Percentiles rank a stretch among this genome's conserved stretches.
phyloP scores from a whole-genome alignment of 768 basidiomycete genomes.

The Atractiella rhizophila region DNA sequence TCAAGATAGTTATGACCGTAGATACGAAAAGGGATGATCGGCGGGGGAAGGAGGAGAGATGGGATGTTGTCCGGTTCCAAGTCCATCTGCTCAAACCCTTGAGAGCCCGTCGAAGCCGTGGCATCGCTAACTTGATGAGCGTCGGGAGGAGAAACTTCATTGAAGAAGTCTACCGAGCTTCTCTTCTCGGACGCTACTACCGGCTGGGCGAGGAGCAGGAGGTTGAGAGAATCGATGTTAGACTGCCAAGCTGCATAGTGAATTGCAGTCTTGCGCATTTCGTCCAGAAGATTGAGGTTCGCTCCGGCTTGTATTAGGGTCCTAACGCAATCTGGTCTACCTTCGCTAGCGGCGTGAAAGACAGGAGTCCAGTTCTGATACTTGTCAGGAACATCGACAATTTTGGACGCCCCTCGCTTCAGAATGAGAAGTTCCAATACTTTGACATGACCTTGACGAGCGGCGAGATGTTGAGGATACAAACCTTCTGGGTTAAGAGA shows the following conservation, averaged over 20 bases:
- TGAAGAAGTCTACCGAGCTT: not conserved
- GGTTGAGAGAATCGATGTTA: constrained; percentile 39
- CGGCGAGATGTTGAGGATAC: constrained; percentile 86
- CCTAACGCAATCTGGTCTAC: constrained; percentile 43
- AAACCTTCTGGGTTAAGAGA: constrained; percentile 96
- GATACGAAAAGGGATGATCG: constrained; percentile 89
- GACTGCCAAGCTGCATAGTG: constrained; percentile 97
- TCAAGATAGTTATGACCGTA: constrained; percentile 94
- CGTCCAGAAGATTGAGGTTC: constrained; percentile 51
- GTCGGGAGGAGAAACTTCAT: too few species aligned
- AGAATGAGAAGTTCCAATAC: constrained; percentile 58
- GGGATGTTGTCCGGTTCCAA: constrained; percentile 70
- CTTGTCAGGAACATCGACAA: constrained; percentile 77
- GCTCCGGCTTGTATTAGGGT: constrained; percentile 59
- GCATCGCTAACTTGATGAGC: not conserved
- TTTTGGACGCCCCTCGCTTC: constrained; percentile 33
- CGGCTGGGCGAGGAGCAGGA: constrained; percentile 29
- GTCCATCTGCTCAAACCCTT: constrained; percentile 25
- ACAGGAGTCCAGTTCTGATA: constrained; percentile 97
- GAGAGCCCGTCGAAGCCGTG: constrained; percentile 3
- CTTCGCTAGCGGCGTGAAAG: constrained; percentile 77
- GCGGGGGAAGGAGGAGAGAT: constrained; percentile 78
- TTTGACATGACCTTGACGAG: constrained; percentile 66
- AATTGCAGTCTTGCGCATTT: constrained; percentile 54
- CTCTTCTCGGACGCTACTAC: not conserved